These are phyloP conservation scores for Angophora floribunda DNA, from an alignment of 345 rosid genomes.

Conservation along the genomic window DNA sequence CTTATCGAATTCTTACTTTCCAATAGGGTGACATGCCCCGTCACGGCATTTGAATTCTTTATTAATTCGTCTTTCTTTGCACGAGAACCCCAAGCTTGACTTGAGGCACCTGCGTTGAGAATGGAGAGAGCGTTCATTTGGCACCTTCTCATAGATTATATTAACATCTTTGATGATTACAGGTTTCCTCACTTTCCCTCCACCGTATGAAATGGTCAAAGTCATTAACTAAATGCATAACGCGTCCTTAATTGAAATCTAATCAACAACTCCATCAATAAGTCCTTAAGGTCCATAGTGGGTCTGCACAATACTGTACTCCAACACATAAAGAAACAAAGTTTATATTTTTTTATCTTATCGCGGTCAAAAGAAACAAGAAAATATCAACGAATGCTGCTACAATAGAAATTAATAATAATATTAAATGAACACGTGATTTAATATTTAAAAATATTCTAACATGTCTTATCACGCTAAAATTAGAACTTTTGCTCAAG, in stretches of 20 bases:
- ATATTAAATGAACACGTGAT: not conserved
- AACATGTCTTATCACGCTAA: rapidly evolving
- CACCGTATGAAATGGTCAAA: not conserved
- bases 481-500: not conserved
- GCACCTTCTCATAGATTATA: not conserved
- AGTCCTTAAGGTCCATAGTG: not conserved
- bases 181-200: not conserved
- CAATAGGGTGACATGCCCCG: not conserved
- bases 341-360: not conserved
- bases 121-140: not conserved
- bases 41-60: not conserved
- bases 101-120: not conserved
- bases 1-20: not conserved
- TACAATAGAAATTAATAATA: not conserved
- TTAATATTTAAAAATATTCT: not conserved
- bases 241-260: not conserved
- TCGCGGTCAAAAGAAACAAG: not conserved
- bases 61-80: not conserved
- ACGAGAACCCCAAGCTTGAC: not conserved
- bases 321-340: not conserved
- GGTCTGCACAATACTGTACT: not conserved
- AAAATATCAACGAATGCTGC: not conserved
- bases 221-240: not conserved
- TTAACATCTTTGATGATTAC: not conserved
- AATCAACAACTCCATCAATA: not conserved